Conservation (phyloP, 2,329 filamentous ascomycete species). For the Colletotrichum sp. region DNA sequence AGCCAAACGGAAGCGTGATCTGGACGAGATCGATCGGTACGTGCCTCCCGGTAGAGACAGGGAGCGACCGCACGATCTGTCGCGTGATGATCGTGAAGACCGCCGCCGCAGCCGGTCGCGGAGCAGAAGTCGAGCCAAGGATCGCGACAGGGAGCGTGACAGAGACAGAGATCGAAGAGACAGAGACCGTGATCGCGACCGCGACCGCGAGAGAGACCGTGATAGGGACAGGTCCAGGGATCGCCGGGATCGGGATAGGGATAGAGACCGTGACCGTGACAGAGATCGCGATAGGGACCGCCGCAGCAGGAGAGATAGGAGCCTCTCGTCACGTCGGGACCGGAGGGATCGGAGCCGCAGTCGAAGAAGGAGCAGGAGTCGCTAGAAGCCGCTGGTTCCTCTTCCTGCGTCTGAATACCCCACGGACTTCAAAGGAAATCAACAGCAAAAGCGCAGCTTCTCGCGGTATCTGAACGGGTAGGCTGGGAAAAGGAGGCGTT, state of each 20-base stretch:
- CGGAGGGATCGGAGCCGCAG: background rate
- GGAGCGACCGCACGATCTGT: constrained; percentile 25
- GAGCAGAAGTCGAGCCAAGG: constrained; percentile 38
- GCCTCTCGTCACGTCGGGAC: background rate
- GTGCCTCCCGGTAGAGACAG: constrained; percentile 47
- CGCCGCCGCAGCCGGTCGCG: constrained; percentile 40
- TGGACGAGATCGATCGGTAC: constrained; percentile 51
- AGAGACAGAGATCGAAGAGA: constrained; percentile 30
- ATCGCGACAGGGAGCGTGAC: constrained; percentile 34
- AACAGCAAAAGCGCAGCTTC: background rate
- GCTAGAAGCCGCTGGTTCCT: background rate
- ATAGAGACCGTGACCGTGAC: constrained; percentile 8
- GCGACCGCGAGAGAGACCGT: constrained; percentile 38
- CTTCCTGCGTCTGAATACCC: background rate
- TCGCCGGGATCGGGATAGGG: constrained; percentile 16
- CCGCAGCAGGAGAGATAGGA: background rate
- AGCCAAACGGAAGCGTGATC: constrained; percentile 40
- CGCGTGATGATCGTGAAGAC: constrained; percentile 32
- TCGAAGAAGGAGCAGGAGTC: constrained; percentile 11
- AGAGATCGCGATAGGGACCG: background rate
- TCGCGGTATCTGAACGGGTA: background rate
- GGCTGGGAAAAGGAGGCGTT: background rate
- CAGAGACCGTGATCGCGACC: constrained; percentile 25
- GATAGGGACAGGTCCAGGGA: constrained; percentile 22
- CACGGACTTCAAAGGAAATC: background rate